Evolutionary conservation across 208 protist genomes (phyloP).

Genomic region (Leishmania arabica): DNA sequence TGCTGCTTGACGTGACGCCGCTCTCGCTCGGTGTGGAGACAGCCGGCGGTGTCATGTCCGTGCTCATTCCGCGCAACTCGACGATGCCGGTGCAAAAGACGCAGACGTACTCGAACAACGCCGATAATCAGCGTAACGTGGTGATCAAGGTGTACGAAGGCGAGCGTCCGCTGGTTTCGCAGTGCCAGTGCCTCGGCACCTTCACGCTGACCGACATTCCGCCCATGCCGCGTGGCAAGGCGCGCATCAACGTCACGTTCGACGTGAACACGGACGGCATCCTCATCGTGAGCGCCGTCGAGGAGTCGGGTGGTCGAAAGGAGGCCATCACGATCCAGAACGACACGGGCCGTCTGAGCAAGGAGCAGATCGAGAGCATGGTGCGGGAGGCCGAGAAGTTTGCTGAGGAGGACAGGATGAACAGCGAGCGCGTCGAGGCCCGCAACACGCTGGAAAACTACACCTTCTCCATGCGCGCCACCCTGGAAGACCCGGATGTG

Average conservation of each 20-base stretch:
- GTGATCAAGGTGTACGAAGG: conserved; percentile 95
- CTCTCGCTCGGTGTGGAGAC: conserved; percentile 96
- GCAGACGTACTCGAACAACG: conserved; percentile 89
- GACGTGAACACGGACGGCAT: conserved; percentile 99
- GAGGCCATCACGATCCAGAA: conserved; percentile 95
- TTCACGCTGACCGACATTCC: conserved; percentile 92
- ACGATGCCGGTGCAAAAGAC: conserved; percentile 84
- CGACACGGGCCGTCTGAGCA: conserved; percentile 96
- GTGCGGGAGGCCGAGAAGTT: conserved; percentile 94
- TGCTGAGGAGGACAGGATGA: conserved; percentile 90
- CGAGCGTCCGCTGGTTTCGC: conserved; percentile 89
- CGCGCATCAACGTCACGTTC: conserved; percentile 98
- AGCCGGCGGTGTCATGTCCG: conserved; percentile 96
- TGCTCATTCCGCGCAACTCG: conserved; percentile 88
- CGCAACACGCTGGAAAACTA: conserved; percentile 94
- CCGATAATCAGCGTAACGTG: conserved; percentile 91
- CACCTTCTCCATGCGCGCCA: conserved; percentile 75
- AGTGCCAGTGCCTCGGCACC: conserved; percentile 95
- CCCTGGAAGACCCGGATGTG: conserved; percentile 61
- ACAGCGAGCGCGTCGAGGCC: conserved; percentile 89
- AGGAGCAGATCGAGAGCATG: conserved; percentile 96
- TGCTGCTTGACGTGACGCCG: conserved; percentile 90
- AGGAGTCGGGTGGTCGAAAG: conserved; percentile 93
- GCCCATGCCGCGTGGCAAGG: conserved; percentile 90
- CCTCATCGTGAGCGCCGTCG: conserved; percentile 94